Evolutionary conservation across 345 rosid genomes (phyloP), one percentile per base, ranked within the genome.

Genomic region (Passiflora organensis): DNA sequence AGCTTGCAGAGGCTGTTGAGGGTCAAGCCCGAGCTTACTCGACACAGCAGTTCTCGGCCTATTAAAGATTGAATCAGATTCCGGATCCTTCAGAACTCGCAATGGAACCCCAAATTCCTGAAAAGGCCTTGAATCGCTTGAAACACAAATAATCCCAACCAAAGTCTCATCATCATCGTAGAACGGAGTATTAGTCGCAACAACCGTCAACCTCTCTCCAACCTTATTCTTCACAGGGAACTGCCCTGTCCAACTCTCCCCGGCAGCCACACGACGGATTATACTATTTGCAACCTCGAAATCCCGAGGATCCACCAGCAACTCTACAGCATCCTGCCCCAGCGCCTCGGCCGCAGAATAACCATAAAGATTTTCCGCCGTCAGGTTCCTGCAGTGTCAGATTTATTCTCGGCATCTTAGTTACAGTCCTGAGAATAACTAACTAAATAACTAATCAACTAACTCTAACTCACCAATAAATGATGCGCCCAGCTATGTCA

Each of bases 231-330:
- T 93, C 20, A 83, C 78, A 0, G 96, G 95, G 73, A 88, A 81
- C 74, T 82, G 83, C n/a, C 99, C 99, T 0, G 87, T 80, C 96
- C 96, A 93, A 53, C 74, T 78, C 79, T 86, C 94, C 47, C 99
- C 99, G 71, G 36, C 53, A 5, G 39, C 67, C 20, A 83, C 79
- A 13, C 84, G 80, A 8, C 65, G 60, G 48, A 84, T 67, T 22
- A 93, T 81, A 48, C 60, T 63, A 45, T 74, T 69, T 0, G 82
- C 99, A 32, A 83, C 52, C 0, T 47, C 58, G 67, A 53, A 67
- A 74, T 93, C 91, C 53, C 59, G 72, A 48, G 80, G 71, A 72
- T 84, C 96, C n/a, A 73, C 59, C 52, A 93, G 74, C 58, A 93
- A 73, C 67, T 81, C 82, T 67, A 89, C 49, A 15, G 73, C 89